Percentiles rank a stretch among this genome's conserved stretches.
phyloP scores from a whole-genome alignment of 306 rosid species.

The Castanea crenata region DNA sequence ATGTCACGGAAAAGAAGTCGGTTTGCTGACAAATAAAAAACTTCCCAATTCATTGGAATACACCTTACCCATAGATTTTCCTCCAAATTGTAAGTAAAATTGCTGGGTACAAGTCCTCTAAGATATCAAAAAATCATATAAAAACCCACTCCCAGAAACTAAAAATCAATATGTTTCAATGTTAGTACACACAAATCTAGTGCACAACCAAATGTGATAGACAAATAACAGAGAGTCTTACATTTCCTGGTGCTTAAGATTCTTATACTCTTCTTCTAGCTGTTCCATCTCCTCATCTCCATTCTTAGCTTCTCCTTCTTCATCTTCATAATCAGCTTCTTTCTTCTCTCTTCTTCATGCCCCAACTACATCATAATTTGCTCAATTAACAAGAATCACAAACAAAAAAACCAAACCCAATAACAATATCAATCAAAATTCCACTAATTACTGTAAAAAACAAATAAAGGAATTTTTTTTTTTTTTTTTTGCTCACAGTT shows the following conservation, averaged over 20 bases:
- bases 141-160: constrained; percentile 13
- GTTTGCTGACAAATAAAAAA: too few relatives aligned
- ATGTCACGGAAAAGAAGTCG: too few relatives aligned
- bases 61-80: neutral
- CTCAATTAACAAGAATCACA: constrained; percentile 14
- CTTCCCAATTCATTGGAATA: too few relatives aligned
- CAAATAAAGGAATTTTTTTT: too few relatives aligned
- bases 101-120: neutral
- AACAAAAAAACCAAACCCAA: neutral
- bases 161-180: neutral
- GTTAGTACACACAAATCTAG: neutral
- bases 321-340: constrained; percentile 16
- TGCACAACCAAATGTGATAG: neutral
- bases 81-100: too few relatives aligned
- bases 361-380: constrained; percentile 30
- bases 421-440: neutral
- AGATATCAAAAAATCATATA: constrained; percentile 8
- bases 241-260: constrained; percentile 70
- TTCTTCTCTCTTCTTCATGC: constrained; percentile 29
- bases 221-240: constrained; percentile 36
- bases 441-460: neutral
- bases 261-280: constrained; percentile 71
- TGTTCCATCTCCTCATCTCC: constrained; percentile 72
- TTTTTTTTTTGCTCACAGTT: constrained; percentile 23
- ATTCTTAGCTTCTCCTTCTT: constrained; percentile 14